These are phyloP conservation scores for Stachybotrys chlorohalonatus DNA, from an alignment of 2,329 filamentous ascomycete genomes.

Conservation along the genomic window DNA sequence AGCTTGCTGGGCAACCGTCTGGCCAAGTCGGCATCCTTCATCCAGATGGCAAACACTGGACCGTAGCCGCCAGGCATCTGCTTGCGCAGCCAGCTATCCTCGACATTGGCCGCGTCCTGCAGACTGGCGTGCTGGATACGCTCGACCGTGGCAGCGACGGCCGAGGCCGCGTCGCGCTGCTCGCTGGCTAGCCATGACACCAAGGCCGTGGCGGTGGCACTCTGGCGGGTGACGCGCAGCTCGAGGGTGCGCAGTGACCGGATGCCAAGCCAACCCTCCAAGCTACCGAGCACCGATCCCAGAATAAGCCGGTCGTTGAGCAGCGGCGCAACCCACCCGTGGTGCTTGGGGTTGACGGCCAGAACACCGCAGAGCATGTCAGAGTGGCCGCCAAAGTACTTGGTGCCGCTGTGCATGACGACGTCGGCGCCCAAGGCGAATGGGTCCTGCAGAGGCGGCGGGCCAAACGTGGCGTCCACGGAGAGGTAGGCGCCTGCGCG, in stretches of 20 bases:
- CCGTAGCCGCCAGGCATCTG: constrained; percentile 93
- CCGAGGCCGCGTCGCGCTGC: constrained; percentile 26
- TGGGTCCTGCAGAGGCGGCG: constrained; percentile 81
- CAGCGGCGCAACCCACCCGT: constrained; percentile 53
- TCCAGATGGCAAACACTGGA: constrained; percentile 72
- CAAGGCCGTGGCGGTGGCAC: constrained; percentile 56
- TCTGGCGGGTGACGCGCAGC: constrained; percentile 71
- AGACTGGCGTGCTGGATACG: constrained; percentile 69
- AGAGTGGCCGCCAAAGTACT: constrained; percentile 93
- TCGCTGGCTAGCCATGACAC: constrained; percentile 61
- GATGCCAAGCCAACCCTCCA: constrained; percentile 89
- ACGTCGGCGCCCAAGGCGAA: constrained; percentile 74
- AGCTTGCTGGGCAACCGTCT: constrained; percentile 67
- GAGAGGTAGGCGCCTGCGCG: constrained; percentile 64
- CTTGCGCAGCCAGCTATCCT: constrained; percentile 61
- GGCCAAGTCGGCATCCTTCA: constrained; percentile 53
- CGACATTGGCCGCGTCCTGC: constrained; percentile 52
- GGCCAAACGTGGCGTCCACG: constrained; percentile 88
- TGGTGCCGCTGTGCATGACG: constrained; percentile 88
- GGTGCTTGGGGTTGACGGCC: constrained; percentile 45
- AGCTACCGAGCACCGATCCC: constrained; percentile 75
- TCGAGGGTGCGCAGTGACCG: constrained; percentile 80
- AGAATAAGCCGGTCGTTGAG: constrained; percentile 63
- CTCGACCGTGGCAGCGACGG: constrained; percentile 45
- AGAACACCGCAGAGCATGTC: constrained; percentile 88